Evolutionary conservation across 495 filamentous ascomycete genomes (phyloP).

Genomic region (Penicillium odoratum): DNA sequence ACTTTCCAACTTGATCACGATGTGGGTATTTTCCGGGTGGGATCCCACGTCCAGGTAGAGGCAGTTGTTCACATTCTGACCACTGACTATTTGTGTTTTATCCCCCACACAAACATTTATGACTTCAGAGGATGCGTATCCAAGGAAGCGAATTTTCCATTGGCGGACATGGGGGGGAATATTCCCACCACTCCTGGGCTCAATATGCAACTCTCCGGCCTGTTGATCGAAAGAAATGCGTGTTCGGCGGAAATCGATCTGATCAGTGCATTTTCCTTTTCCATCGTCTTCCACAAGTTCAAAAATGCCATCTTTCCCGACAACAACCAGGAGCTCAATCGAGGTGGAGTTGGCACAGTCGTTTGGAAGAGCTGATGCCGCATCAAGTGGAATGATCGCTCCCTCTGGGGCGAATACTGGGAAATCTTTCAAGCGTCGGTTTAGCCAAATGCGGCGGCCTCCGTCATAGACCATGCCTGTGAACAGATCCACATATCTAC

Average conservation of each 20-base stretch:
- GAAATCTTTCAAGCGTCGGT: constrained; percentile 41
- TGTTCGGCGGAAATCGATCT: constrained; percentile 16
- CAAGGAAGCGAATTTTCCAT: constrained; percentile 18
- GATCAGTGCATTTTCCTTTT: constrained; percentile 5
- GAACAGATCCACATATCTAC: constrained; percentile 52
- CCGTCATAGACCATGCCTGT: constrained; percentile 53
- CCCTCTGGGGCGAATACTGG: constrained; percentile 56
- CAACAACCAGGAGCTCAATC: constrained; percentile 51
- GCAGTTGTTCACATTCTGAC: neutral
- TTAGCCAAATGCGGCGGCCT: constrained; percentile 44
- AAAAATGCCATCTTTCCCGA: constrained; percentile 48
- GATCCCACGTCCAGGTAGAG: constrained; percentile 5
- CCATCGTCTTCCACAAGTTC: constrained; percentile 17
- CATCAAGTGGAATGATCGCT: constrained; percentile 54
- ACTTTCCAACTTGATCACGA: constrained; percentile 30
- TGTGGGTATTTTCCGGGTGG: constrained; percentile 5
- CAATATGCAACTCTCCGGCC: constrained; percentile 15
- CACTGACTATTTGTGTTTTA: neutral
- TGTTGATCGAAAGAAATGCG: constrained; percentile 18
- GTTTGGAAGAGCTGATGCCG: constrained; percentile 33
- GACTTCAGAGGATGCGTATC: constrained; percentile 4
- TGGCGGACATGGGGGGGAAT: neutral
- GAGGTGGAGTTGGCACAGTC: constrained; percentile 38
- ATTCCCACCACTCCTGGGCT: constrained; percentile 8
- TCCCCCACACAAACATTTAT: constrained; percentile 2